Evolutionary conservation across 345 rosid genomes (phyloP).

Genomic region (Bruguiera gymnorhiza): DNA sequence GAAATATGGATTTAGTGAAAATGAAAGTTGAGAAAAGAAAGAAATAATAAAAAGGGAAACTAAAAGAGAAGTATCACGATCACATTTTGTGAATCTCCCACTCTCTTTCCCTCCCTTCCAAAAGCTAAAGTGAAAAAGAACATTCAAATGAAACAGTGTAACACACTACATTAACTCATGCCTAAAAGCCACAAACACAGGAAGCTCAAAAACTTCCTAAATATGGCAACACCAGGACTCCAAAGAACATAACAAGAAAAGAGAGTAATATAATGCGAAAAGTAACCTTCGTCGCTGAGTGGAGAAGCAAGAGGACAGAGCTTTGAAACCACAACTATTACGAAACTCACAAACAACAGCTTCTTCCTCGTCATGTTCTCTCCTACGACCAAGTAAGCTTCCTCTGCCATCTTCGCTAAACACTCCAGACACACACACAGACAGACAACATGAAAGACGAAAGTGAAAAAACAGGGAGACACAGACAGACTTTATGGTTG

Average conservation of each 20-base stretch:
- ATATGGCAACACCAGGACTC: neutral
- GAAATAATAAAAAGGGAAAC: too few species aligned
- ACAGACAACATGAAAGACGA: neutral
- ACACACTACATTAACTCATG: neutral
- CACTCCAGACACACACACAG: neutral
- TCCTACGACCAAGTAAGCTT: neutral
- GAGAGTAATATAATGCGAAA: neutral
- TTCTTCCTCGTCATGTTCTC: constrained; percentile 23
- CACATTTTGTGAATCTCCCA: too few species aligned
- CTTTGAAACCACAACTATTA: constrained; percentile 24
- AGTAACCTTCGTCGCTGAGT: constrained; percentile 53
- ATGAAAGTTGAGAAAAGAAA: too few species aligned
- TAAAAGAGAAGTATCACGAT: too few species aligned
- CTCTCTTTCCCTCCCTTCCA: neutral
- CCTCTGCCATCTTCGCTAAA: neutral
- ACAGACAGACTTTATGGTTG: constrained; percentile 1
- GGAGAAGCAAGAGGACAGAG: constrained; percentile 43
- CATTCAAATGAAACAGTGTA: constrained; percentile 5
- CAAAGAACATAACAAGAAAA: neutral
- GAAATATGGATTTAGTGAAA: too few species aligned
- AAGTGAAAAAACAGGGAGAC: neutral
- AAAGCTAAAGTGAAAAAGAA: neutral
- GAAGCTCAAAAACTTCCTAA: neutral
- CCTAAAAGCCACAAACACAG: neutral
- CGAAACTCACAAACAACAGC: constrained; percentile 14